Percentiles rank a stretch among this genome's conserved stretches.
These are phyloP conservation scores for Posidonia australis DNA, from an alignment of 106 monocot species.

Conservation along the genomic window DNA sequence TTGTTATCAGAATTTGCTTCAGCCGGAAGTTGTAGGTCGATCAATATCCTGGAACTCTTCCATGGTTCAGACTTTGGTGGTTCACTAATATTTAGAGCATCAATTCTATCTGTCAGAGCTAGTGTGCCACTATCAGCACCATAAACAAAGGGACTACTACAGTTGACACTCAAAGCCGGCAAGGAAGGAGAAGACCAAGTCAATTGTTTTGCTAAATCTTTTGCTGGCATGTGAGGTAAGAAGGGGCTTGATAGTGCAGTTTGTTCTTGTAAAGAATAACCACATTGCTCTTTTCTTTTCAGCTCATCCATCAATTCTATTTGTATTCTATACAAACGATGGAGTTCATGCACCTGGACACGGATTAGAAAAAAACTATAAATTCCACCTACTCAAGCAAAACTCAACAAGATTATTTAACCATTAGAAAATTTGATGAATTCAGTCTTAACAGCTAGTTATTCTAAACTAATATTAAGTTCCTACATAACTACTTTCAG, in stretches of 20 bases:
- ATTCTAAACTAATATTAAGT: too few species aligned
- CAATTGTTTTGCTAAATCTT: not conserved
- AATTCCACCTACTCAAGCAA: not conserved
- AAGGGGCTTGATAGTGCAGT: not conserved
- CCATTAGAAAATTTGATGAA: too few species aligned
- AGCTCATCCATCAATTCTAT: conserved; percentile 55
- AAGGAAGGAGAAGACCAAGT: not conserved
- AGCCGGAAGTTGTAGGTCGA: not conserved
- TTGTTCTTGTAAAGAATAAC: conserved; percentile 2
- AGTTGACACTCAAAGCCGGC: not conserved
- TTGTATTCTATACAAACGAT: conserved; percentile 51
- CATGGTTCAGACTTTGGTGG: not conserved
- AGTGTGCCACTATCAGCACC: not conserved
- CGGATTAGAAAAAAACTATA: not conserved
- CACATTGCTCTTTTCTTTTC: conserved; percentile 16
- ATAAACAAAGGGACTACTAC: not conserved
- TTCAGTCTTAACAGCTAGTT: too few species aligned
- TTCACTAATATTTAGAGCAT: not conserved
- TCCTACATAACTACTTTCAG: too few species aligned
- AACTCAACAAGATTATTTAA: too few species aligned
- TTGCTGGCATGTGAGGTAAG: not conserved
- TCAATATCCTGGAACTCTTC: not conserved
- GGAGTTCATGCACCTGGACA: conserved; percentile 33
- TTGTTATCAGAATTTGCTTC: not conserved
- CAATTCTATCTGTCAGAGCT: not conserved